Evolutionary conservation across 352 stramenopile genomes (phyloP).

Genomic region (Lagenidium giganteum): DNA sequence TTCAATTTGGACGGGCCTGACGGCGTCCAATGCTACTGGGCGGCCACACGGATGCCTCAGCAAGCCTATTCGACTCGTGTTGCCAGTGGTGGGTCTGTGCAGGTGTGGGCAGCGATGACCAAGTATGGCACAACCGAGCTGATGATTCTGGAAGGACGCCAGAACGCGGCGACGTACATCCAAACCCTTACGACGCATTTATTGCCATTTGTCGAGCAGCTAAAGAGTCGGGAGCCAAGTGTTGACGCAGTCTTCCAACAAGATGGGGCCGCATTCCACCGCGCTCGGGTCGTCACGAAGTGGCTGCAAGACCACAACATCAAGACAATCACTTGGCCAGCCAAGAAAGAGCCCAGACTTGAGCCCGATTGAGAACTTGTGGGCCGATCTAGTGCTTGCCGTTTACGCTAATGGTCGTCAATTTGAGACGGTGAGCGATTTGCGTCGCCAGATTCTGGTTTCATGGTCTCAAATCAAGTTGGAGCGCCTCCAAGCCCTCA

Average conservation of each 20-base stretch:
- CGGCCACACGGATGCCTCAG: too few relatives aligned
- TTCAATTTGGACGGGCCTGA: slow-evolving; percentile 30
- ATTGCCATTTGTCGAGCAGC: slow-evolving; percentile 8
- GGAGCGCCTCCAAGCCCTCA: too few relatives aligned
- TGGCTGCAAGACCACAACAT: slow-evolving; percentile 16
- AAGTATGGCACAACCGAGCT: slow-evolving; percentile 4
- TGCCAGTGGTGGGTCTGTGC: too few relatives aligned
- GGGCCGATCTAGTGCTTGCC: slow-evolving; percentile 10
- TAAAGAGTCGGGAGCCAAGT: too few relatives aligned
- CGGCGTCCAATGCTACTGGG: slow-evolving; percentile 25
- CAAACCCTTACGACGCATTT: too few relatives aligned
- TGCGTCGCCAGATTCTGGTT: too few relatives aligned
- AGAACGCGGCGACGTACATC: too few relatives aligned
- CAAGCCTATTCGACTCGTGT: too few relatives aligned
- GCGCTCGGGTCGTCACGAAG: slow-evolving; percentile 2
- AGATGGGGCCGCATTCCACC: slow-evolving; percentile 19
- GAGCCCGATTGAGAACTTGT: slow-evolving; percentile 24
- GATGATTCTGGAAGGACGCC: slow-evolving; percentile 1
- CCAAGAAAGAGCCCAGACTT: slow-evolving; percentile 11
- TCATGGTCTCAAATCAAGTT: too few relatives aligned
- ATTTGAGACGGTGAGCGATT: too few relatives aligned
- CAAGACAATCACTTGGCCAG: slow-evolving; percentile 16
- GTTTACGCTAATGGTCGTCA: slow-evolving; percentile 15
- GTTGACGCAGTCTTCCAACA: slow-evolving; percentile 21
- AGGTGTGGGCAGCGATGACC: slow-evolving; percentile 2